Evolutionary conservation across 768 basidiomycete species (phyloP).

Genomic region (Suillus paluster): DNA sequence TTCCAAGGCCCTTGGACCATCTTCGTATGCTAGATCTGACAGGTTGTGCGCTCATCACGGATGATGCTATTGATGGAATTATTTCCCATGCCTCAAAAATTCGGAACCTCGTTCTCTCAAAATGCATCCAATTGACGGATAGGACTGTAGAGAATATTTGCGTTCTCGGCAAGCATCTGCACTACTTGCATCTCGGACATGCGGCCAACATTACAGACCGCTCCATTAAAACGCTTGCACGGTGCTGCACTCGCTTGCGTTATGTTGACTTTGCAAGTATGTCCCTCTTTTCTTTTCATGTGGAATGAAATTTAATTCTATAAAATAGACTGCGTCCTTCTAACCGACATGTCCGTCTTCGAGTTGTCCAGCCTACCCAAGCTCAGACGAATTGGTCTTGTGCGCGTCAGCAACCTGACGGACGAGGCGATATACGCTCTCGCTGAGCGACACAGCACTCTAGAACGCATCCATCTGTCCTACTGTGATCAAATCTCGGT

Average conservation of each 20-base stretch:
- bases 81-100: constrained; percentile 82
- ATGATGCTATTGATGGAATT: constrained; percentile 83
- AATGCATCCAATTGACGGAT: constrained; percentile 81
- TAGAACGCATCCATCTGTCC: constrained; percentile 95
- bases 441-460: constrained; percentile 79
- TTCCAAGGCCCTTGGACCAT: constrained; percentile 73
- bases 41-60: constrained; percentile 78
- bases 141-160: constrained; percentile 83
- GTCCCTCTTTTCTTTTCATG: constrained; percentile 27
- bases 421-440: constrained; percentile 92
- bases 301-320: not conserved
- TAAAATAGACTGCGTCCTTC: constrained; percentile 71
- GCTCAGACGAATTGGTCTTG: constrained; percentile 92
- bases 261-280: constrained; percentile 97
- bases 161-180: constrained; percentile 86
- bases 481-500: constrained; percentile 97
- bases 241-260: constrained; percentile 85
- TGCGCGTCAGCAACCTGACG: constrained; percentile 90
- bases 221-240: constrained; percentile 81
- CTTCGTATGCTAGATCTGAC: constrained; percentile 94
- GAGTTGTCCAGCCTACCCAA: constrained; percentile 89
- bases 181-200: constrained; percentile 96
- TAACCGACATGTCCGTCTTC: constrained; percentile 94
- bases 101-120: constrained; percentile 85
- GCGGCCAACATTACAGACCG: constrained; percentile 88